Evolutionary conservation across 176 grass and related monocot genomes (phyloP).

Genomic region (Carex cristatella): DNA sequence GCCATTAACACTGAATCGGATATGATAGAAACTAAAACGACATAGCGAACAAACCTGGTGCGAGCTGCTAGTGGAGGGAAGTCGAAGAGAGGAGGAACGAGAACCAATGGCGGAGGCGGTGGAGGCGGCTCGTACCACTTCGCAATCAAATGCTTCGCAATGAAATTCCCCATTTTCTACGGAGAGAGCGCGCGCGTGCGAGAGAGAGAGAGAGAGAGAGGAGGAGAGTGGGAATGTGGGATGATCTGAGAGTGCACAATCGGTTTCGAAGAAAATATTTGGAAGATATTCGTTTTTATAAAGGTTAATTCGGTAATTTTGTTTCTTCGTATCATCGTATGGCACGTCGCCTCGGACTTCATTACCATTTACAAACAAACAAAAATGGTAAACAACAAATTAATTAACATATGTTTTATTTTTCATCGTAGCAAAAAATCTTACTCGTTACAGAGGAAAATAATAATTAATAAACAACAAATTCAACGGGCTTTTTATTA

Average conservation of each 20-base stretch:
- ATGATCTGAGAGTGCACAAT: background rate
- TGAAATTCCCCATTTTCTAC: constrained; percentile 2
- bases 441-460: background rate
- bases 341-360: too few species aligned
- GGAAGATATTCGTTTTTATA: too few species aligned
- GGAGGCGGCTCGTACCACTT: constrained; percentile 49
- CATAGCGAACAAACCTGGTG: constrained; percentile 50
- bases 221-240: background rate
- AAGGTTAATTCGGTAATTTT: too few species aligned
- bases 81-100: constrained; percentile 93
- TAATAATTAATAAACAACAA: background rate
- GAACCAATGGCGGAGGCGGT: constrained; percentile 80
- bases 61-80: constrained; percentile 87
- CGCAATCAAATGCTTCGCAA: background rate
- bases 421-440: background rate
- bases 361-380: too few species aligned
- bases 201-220: background rate
- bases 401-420: too few species aligned
- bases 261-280: background rate
- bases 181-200: background rate
- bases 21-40: background rate
- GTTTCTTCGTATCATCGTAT: too few species aligned
- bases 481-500: background rate
- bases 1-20: too few species aligned
- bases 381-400: too few species aligned